These are phyloP conservation scores for Lentinus brumalis DNA, from an alignment of 768 basidiomycete genomes.

Conservation along the genomic window DNA sequence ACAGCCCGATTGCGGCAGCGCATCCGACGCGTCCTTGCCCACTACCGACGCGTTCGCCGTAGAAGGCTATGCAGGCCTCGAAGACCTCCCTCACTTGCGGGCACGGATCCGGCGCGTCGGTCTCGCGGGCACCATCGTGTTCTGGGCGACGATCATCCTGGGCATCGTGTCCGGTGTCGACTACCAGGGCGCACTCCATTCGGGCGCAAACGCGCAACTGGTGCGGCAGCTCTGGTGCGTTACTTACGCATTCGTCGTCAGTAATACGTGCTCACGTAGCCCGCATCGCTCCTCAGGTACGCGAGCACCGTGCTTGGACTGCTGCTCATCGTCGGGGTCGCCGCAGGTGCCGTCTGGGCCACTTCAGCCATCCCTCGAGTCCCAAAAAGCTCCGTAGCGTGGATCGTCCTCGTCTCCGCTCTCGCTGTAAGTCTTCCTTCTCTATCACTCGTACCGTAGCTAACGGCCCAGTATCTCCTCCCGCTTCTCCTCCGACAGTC, in stretches of 20 bases:
- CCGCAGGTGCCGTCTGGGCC: conserved; percentile 1
- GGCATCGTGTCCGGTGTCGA: conserved; percentile 1
- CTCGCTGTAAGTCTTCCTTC: conserved; percentile 12
- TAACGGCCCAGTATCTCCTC: too few relatives aligned
- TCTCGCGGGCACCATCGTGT: neutral
- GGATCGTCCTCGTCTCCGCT: neutral
- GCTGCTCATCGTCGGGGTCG: neutral
- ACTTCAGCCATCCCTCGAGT: neutral
- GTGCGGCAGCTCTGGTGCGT: conserved; percentile 13
- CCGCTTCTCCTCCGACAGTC: neutral
- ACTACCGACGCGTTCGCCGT: neutral
- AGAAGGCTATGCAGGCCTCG: neutral
- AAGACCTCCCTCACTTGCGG: conserved; percentile 8
- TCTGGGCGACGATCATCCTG: conserved; percentile 3
- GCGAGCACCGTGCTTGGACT: conserved; percentile 6
- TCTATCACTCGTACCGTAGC: neutral
- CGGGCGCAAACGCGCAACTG: neutral
- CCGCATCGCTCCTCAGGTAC: neutral
- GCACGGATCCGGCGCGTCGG: neutral
- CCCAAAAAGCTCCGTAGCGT: neutral
- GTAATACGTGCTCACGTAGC: neutral
- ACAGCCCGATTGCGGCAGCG: neutral
- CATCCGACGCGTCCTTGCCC: neutral
- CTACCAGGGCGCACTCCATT: conserved; percentile 4
- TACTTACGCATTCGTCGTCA: neutral